Evolutionary conservation across 1,284 basidiomycete genomes (phyloP), one percentile per base, ranked within the genome.

Genomic region (Sporisorium exsertum): DNA sequence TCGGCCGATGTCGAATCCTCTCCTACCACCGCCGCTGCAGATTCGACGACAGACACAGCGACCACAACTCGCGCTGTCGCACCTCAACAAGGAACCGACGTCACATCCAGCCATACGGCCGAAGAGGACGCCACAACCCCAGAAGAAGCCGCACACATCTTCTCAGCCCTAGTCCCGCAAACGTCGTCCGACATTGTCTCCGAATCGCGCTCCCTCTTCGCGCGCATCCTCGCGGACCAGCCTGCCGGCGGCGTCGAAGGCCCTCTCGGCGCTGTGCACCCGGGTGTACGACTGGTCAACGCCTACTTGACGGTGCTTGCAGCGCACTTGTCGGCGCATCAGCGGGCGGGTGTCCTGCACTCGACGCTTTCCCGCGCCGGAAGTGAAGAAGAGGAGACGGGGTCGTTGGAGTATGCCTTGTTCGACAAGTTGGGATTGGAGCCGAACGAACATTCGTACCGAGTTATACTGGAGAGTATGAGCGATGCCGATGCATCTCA

Each of bases 261-360:
- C 64, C 73, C 88, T 87, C 93, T 97, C 84, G 84, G 86, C 2
- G 82, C 88, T 49, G 93, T 96, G 32, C 64, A 84, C 3, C 81
- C 92, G 32, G 90, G 90, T 0, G 78, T 92, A 0, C 88, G 89
- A 1, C 88, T 97, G 9, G 82, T 95, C 73, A 94, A 94, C 81
- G 90, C 94, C 1, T 97, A 94, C 83, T 86, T 97, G 42, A 90
- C 92, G 2, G 91, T 95, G 0, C 89, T 92, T 75, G 84, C 87
- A 58, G 59, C 75, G 5, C 84, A 60, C 87, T 87, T 82, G 78
- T 86, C 16, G 2, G 15, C 37, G 2, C 12, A 10, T 3, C 45
- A 55, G 5, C 58, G 55, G 1, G 51, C 43, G 1, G 15, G 35
- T 2, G 59, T 67, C 0, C n/a, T 75, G 22, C 47, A 45, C 5